Conservation (phyloP, 345 rosid genomes). For the Acer campestre region DNA sequence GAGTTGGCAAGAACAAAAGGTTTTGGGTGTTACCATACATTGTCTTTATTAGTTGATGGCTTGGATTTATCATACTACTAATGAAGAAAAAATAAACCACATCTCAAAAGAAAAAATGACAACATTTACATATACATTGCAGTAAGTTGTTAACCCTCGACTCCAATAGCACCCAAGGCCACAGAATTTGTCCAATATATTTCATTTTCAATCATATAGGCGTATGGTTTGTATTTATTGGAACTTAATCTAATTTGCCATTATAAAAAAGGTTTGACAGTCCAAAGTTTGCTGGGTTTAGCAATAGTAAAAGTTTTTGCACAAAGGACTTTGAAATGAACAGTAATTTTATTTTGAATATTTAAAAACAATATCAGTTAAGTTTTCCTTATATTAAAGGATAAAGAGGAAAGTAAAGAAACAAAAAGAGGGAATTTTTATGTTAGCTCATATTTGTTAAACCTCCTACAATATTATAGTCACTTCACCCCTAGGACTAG, state of each 20-base stretch:
- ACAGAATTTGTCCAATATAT: background rate
- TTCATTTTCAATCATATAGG: background rate
- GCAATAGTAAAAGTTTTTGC: background rate
- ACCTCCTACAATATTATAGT: background rate
- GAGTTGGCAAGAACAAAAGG: slow-evolving; percentile 5
- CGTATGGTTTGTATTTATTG: background rate
- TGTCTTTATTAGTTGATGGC: background rate
- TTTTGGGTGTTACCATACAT: background rate
- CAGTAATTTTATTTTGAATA: background rate
- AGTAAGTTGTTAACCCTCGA: background rate
- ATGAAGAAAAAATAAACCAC: background rate
- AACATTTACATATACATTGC: background rate
- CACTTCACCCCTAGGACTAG: background rate
- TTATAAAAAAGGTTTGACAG: background rate
- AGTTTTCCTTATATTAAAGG: background rate
- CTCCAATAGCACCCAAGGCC: background rate
- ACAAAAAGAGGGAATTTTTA: background rate
- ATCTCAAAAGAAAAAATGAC: background rate
- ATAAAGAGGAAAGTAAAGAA: background rate
- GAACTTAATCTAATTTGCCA: background rate
- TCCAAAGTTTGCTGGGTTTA: background rate
- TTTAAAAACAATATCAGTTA: background rate
- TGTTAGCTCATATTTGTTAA: background rate
- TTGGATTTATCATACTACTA: background rate
- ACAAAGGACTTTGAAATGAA: background rate